Base-by-base conservation (phyloP, 441 rosid genomes). In the Heliophila coronopifolia region DNA sequence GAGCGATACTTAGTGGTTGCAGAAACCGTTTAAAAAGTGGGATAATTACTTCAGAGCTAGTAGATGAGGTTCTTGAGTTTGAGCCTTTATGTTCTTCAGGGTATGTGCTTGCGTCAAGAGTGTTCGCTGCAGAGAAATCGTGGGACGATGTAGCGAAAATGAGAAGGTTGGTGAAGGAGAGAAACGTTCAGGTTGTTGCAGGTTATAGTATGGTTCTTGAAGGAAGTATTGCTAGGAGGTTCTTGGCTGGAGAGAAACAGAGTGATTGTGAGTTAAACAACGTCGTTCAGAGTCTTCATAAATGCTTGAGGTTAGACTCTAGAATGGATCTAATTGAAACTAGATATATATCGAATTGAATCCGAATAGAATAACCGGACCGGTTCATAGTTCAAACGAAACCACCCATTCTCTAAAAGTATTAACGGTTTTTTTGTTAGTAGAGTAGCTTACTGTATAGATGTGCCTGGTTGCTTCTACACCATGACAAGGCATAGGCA, bases 191-290 rank as follows among this genome's bases (percentile, higher is more conserved):
- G 9, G 71, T 75, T 26, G 37, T 56, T 17, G 77, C 78, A 0
- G 84, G 87, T 23, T 72, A 73, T 59, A 80, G 87, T 40, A 50
- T 62, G 65, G 74, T 75, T 41, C 60, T 70, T 54, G 66, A 75
- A 18, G 74, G 71, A 7, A 36, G 30, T 40, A 32, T 24, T 11
- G 22, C 47, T 1, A 68, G 56, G 22, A 73, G 65, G 59, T 80
- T 77, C 47, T 32, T 70, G 28, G 81, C 80, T 1, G 81, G 84
- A 25, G 75, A 75, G 41, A 58, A 40, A 49, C 66, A 52, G 6
- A 58, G 56, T 34, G 44, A 38, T 24, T 9, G n/a, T 24, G 72
- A 60, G 30, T 14, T 73, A 48, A 42, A 46, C 59, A 45, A 17
- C 24, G 42, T 56, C 22, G 59, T 73, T 12, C 16, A 41, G 7